phyloP scores from a whole-genome alignment of 129 eudicot species.

The Saposhnikovia divaricata region DNA sequence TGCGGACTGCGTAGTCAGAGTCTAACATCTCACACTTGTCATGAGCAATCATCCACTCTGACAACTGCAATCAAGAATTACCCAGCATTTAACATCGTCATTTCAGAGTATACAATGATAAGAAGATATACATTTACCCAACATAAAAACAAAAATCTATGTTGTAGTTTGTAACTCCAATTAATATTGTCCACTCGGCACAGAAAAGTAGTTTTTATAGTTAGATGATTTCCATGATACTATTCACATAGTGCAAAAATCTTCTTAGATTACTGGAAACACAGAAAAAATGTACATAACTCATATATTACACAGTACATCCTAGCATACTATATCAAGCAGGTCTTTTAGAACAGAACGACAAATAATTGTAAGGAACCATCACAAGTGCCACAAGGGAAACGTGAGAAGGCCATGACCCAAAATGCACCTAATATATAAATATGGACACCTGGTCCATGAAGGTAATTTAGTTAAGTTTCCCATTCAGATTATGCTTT shows the following conservation, averaged over 20 bases:
- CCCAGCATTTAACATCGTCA: neutral
- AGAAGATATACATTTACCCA: neutral
- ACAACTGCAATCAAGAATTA: conserved; percentile 50
- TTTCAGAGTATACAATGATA: neutral
- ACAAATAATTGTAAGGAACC: neutral
- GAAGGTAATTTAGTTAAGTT: neutral
- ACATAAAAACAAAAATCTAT: neutral
- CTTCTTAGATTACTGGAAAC: neutral
- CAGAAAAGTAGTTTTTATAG: neutral
- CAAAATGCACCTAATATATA: neutral
- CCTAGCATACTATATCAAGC: neutral
- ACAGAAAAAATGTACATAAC: neutral
- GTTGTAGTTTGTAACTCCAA: neutral
- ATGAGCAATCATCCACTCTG: conserved; percentile 88
- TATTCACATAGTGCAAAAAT: neutral
- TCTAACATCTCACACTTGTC: conserved; percentile 53
- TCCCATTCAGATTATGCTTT: neutral
- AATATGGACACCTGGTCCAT: neutral
- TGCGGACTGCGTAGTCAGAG: conserved; percentile 75
- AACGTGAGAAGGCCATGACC: neutral
- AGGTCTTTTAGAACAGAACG: neutral
- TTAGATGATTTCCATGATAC: neutral
- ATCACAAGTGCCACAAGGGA: neutral
- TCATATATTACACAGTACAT: neutral
- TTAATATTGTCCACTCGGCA: neutral